Conservation (phyloP, 495 filamentous ascomycete genomes). For the Penicillium angulare region DNA sequence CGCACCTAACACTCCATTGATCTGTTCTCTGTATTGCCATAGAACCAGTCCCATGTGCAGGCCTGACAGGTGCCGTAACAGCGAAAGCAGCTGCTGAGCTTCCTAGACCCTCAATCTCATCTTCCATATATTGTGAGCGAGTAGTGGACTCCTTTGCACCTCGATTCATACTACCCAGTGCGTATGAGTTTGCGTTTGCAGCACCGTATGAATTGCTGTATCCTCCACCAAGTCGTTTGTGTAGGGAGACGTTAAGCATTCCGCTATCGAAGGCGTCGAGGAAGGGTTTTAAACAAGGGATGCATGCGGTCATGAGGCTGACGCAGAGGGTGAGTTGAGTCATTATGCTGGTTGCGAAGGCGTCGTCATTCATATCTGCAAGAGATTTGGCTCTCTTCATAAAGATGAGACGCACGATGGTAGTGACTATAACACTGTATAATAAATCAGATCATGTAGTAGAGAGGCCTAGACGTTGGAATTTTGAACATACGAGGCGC, state of each 20-base stretch:
- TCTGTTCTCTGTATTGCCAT: constrained; percentile 8
- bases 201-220: background rate
- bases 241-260: constrained; percentile 15
- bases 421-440: background rate
- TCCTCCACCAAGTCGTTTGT: constrained; percentile 1
- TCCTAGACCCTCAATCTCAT: background rate
- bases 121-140: background rate
- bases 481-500: constrained; percentile 2
- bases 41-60: background rate
- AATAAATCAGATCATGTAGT: background rate
- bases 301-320: constrained; percentile 34
- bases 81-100: background rate
- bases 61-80: background rate
- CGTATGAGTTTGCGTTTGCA: constrained; percentile 5
- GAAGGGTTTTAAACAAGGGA: constrained; percentile 40
- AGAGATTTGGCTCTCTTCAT: background rate
- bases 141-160: background rate
- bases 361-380: background rate
- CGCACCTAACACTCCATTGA: constrained; percentile 8
- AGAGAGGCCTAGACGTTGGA: background rate
- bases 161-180: constrained; percentile 4
- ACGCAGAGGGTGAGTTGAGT: constrained; percentile 28
- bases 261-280: constrained; percentile 35
- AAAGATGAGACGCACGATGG: background rate
- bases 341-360: constrained; percentile 8